Base-by-base conservation (phyloP, 2,329 filamentous ascomycete genomes). In the Thermomyces lanuginosus region DNA sequence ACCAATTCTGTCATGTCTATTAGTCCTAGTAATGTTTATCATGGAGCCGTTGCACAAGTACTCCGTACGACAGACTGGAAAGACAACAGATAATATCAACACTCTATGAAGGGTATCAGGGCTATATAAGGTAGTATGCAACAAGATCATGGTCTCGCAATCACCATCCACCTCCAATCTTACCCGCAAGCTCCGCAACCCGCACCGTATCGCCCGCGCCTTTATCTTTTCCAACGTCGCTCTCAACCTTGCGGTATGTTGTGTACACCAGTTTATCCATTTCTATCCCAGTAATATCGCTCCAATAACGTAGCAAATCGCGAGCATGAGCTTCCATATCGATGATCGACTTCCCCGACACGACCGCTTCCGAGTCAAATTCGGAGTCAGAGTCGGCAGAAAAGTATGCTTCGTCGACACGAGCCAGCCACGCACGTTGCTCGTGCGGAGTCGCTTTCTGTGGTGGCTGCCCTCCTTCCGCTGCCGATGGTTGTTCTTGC, bases 121-220 rank as follows among this genome's bases (percentile, higher is more conserved):
- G n/a, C n/a, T n/a, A n/a, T n/a, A n/a, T n/a, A n/a, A n/a, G n/a
- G n/a, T n/a, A n/a, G n/a, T n/a, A 34, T 28, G 29, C 24, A 25
- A 26, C 18, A 28, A 5, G n/a, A n/a, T 6, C 5, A 28, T 33
- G 10, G 8, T 24, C 15, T 16, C 12, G 18, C 10, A 15, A 33
- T 55, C 64, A 95, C 89, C 89, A 98, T 13, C 89, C 89, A 28
- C 89, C 89, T 28, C 84, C 89, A 41, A 84, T 79, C 53, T 83
- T 89, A 30, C 82, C 76, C 24, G 86, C 86, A 44, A 98, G 63
- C 45, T 89, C 82, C 32, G 83, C 77, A 21, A 92, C 84, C 33
- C 75, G 70, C 45, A 91, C 78, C 22, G 79, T 76, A 46, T 83
- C 77, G 33, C 64, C 64, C 61, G 48, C 40, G 5, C 36, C 42